These are phyloP conservation scores for Diddensiella santjacobensis DNA, from an alignment of 805 yeast species.

Conservation along the genomic window DNA sequence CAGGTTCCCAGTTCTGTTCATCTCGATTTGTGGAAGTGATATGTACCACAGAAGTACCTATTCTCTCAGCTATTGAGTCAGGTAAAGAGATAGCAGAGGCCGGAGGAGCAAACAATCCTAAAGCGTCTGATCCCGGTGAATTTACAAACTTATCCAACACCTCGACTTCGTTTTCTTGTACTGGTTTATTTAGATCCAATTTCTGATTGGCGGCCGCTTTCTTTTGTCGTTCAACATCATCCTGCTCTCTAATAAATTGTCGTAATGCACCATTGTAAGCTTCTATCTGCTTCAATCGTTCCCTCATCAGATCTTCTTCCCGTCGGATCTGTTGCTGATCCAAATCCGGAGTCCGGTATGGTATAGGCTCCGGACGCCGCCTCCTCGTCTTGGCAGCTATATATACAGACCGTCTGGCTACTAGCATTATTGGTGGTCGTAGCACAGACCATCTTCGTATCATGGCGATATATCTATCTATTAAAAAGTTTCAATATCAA, in stretches of 20 bases:
- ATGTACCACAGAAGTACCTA: slow-evolving; percentile 18
- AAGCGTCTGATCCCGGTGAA: slow-evolving; percentile 1
- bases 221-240: slow-evolving; percentile 20
- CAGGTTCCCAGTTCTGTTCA: slow-evolving; percentile 23
- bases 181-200: slow-evolving; percentile 7
- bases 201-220: slow-evolving; percentile 14
- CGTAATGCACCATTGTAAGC: slow-evolving; percentile 17
- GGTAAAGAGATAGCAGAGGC: slow-evolving; percentile 16
- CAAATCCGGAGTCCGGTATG: not conserved
- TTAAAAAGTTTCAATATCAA: not conserved
- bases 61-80: slow-evolving; percentile 16
- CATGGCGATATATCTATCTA: not conserved
- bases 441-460: not conserved
- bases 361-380: not conserved
- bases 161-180: slow-evolving; percentile 17
- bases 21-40: slow-evolving; percentile 9
- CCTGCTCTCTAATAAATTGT: slow-evolving; percentile 14
- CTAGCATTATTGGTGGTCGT: not conserved
- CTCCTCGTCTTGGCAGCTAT: not conserved
- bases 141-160: slow-evolving; percentile 15
- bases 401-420: not conserved
- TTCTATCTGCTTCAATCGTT: slow-evolving; percentile 17
- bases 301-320: slow-evolving; percentile 9
- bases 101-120: slow-evolving; percentile 16
- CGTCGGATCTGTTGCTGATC: not conserved